Percentiles rank a stretch among this genome's conserved stretches.
Evolutionary conservation across 768 basidiomycete genomes (phyloP).

Genomic region (Leccinum boreale): DNA sequence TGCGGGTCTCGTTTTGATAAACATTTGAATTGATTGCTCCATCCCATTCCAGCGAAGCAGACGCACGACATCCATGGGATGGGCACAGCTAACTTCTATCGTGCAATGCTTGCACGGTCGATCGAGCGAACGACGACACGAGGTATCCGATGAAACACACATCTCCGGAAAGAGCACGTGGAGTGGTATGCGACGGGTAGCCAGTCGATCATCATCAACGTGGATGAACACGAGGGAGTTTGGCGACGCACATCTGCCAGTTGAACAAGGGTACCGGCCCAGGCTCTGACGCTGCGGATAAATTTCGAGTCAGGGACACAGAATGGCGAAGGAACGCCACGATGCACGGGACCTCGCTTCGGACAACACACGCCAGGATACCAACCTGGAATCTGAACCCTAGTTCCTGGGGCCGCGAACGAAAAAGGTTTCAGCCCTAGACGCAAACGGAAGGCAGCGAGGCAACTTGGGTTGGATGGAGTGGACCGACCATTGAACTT

Average conservation of each 20-base stretch:
- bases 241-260: not conserved
- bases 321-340: slow-evolving; percentile 7
- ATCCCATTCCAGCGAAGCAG: too few species aligned
- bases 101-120: not conserved
- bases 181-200: not conserved
- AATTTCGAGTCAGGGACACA: not conserved
- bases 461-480: not conserved
- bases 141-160: not conserved
- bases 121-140: not conserved
- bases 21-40: slow-evolving; percentile 17
- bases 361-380: not conserved
- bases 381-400: not conserved
- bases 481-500: not conserved
- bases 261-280: not conserved
- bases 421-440: not conserved
- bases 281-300: slow-evolving; percentile 11
- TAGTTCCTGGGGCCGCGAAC: not conserved
- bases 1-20: slow-evolving; percentile 17
- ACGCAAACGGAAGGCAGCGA: not conserved
- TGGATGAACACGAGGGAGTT: slow-evolving; percentile 6
- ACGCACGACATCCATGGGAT: too few species aligned
- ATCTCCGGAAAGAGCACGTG: not conserved
- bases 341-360: not conserved
- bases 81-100: too few species aligned
- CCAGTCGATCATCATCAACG: not conserved